A percentile compares a stretch with the other conserved stretches of the same genome.
Conservation (phyloP, 2,329 filamentous ascomycete species). For the Colletotrichum liriopes region DNA sequence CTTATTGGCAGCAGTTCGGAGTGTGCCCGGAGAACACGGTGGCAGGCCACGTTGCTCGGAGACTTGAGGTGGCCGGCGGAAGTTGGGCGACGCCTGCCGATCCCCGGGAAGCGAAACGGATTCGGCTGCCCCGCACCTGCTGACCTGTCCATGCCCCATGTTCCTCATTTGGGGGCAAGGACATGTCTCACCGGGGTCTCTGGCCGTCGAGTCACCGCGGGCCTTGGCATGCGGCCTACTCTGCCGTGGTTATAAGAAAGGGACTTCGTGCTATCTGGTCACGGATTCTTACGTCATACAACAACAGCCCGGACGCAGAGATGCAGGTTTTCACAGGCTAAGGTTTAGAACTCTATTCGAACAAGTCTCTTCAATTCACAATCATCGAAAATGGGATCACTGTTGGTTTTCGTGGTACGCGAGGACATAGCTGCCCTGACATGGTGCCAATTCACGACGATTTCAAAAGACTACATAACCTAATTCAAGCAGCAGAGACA, state of each 20-base stretch:
- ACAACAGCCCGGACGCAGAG: too few species aligned
- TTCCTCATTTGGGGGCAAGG: neutral
- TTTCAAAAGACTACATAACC: too few species aligned
- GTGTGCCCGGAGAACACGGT: constrained; percentile 27
- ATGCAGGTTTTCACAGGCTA: too few species aligned
- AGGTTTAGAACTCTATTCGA: too few species aligned
- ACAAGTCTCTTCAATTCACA: too few species aligned
- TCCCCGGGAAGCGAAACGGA: neutral
- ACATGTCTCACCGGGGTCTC: neutral
- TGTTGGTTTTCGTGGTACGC: too few species aligned
- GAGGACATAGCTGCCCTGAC: too few species aligned
- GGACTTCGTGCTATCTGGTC: neutral
- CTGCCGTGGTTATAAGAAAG: neutral
- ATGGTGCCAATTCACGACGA: too few species aligned
- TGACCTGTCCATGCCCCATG: neutral
- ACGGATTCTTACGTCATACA: too few species aligned
- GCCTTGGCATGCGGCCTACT: neutral
- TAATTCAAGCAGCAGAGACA: too few species aligned
- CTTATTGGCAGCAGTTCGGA: neutral
- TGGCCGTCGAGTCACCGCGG: neutral
- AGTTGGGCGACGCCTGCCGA: neutral
- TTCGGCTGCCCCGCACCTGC: constrained; percentile 12
- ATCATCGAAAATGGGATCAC: too few species aligned
- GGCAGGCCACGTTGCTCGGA: constrained; percentile 32
- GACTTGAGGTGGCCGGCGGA: neutral